phyloP scores from a whole-genome alignment of 1,139 yeast genomes.

The Lodderomyces pseudojiufengensis region DNA sequence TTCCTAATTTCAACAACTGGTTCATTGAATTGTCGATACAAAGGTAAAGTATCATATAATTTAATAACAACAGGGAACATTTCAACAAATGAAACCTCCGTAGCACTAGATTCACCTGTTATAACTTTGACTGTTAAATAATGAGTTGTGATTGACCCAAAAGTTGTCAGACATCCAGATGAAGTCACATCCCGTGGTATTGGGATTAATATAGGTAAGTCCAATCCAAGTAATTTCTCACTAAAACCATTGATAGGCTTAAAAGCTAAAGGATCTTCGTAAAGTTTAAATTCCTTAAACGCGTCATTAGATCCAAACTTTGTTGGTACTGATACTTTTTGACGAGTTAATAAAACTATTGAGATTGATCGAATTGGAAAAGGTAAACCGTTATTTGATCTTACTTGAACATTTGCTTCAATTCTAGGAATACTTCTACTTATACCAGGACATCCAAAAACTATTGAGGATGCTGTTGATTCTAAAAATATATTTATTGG shows the following conservation, averaged over 20 bases:
- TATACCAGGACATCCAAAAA: conserved; percentile 63
- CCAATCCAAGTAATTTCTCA: conserved; percentile 47
- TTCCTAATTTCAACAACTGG: conserved; percentile 38
- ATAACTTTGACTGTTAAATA: conserved; percentile 31
- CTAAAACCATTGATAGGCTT: conserved; percentile 37
- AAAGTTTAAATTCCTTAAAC: conserved; percentile 30
- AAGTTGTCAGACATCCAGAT: conserved; percentile 35
- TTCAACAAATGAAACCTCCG: conserved; percentile 31
- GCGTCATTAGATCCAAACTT: conserved; percentile 43
- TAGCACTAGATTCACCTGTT: conserved; percentile 30
- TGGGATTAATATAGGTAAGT: conserved; percentile 57
- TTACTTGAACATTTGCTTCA: conserved; percentile 39
- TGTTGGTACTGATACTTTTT: conserved; percentile 37
- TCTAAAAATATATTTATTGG: conserved; percentile 37
- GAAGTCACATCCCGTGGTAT: conserved; percentile 53
- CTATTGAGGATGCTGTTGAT: conserved; percentile 46
- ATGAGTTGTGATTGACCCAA: conserved; percentile 43
- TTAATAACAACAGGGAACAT: conserved; percentile 47
- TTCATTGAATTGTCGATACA: conserved; percentile 52
- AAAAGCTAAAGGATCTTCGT: conserved; percentile 36
- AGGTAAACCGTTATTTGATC: conserved; percentile 38
- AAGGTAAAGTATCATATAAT: conserved; percentile 50
- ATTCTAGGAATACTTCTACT: conserved; percentile 53
- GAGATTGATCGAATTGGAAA: conserved; percentile 37
- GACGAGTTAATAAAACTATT: conserved; percentile 35